These are phyloP conservation scores for Acanthamoeba royreba DNA, from an alignment of 208 protist genomes.

Conservation along the genomic window DNA sequence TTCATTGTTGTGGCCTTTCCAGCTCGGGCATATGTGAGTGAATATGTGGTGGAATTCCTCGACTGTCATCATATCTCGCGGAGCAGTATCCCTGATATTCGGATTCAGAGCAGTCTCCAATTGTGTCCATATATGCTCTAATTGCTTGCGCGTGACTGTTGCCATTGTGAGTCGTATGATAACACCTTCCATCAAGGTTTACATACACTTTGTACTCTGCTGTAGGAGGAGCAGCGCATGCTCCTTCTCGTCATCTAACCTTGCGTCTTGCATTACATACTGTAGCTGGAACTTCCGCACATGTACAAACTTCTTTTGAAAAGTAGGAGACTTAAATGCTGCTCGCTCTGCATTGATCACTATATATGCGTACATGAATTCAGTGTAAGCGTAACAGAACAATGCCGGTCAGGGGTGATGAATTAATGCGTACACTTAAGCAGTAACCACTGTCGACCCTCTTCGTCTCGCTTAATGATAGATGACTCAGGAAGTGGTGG, in stretches of 20 bases:
- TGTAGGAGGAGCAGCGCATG: not conserved
- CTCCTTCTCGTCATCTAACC: not conserved
- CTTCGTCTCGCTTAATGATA: not conserved
- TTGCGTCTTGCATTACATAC: not conserved
- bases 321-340: not conserved
- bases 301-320: not conserved
- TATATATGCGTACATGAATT: not conserved
- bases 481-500: not conserved
- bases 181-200: too few relatives aligned
- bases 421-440: not conserved
- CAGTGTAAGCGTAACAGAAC: too few relatives aligned
- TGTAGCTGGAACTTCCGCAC: slow-evolving; percentile 6
- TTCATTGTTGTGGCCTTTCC: not conserved
- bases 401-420: not conserved
- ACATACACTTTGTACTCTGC: not conserved
- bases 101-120: not conserved
- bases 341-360: not conserved
- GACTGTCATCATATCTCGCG: not conserved
- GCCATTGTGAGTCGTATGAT: too few relatives aligned
- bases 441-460: not conserved
- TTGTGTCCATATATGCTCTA: not conserved
- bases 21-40: not conserved
- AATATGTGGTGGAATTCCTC: not conserved
- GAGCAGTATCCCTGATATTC: not conserved
- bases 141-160: not conserved